Percentiles rank a stretch among this genome's conserved stretches.
These are phyloP conservation scores for Arthromyces matolae DNA, from an alignment of 768 basidiomycete genomes.

Conservation along the genomic window DNA sequence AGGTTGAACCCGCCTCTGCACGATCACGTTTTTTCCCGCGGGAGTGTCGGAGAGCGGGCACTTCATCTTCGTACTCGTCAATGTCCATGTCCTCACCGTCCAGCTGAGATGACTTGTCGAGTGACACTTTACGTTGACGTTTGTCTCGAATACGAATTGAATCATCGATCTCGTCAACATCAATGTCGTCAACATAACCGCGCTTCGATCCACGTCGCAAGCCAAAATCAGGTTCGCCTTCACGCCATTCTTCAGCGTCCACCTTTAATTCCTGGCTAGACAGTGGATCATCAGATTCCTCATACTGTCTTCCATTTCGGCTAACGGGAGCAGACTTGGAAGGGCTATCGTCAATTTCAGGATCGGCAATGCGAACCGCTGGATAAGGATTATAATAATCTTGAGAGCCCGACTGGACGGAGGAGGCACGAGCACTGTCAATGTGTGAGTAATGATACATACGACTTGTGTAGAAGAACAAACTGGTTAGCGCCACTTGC, in stretches of 20 bases:
- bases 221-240: constrained; percentile 40
- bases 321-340: constrained; percentile 22
- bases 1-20: constrained; percentile 66
- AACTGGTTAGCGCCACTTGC: constrained; percentile 11
- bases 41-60: constrained; percentile 33
- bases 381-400: constrained; percentile 37
- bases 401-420: constrained; percentile 27
- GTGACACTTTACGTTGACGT: constrained; percentile 51
- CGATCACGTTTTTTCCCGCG: constrained; percentile 78
- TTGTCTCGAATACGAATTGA: constrained; percentile 44
- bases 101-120: constrained; percentile 34
- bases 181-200: constrained; percentile 43
- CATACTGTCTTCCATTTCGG: constrained; percentile 27
- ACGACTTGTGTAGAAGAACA: background rate
- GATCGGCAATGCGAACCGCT: constrained; percentile 16
- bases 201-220: constrained; percentile 49
- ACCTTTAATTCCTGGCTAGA: constrained; percentile 50
- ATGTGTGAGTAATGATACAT: background rate
- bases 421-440: constrained; percentile 1
- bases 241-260: constrained; percentile 48
- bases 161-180: constrained; percentile 33
- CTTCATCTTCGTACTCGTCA: constrained; percentile 44
- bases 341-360: constrained; percentile 14
- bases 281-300: constrained; percentile 41
- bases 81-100: constrained; percentile 44